Percentiles rank a stretch among this genome's conserved stretches.
These are phyloP conservation scores for Trapa bicornis DNA, from an alignment of 345 rosid species.

Conservation along the genomic window DNA sequence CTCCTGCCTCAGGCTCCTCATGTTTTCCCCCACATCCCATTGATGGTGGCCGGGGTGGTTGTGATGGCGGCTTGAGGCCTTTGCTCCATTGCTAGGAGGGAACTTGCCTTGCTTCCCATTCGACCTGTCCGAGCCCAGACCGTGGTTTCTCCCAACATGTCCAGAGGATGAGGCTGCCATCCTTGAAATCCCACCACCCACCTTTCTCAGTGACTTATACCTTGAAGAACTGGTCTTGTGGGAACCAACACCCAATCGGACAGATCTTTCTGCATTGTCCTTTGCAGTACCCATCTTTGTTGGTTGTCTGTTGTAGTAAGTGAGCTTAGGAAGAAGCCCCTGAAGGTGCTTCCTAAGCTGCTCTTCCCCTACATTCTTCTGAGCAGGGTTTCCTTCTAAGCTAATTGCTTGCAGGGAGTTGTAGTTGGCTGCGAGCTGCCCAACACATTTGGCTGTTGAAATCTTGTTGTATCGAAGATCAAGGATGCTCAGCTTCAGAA, in stretches of 20 bases:
- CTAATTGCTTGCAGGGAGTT: conserved; percentile 85
- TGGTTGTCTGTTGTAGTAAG: conserved; percentile 71
- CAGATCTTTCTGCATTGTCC: conserved; percentile 56
- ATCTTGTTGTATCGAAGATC: conserved; percentile 90
- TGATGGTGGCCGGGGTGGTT: conserved; percentile 29
- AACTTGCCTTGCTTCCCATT: conserved; percentile 31
- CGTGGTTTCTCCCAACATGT: conserved; percentile 31
- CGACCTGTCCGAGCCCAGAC: conserved; percentile 28
- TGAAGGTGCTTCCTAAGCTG: conserved; percentile 67
- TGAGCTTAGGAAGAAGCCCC: conserved; percentile 72
- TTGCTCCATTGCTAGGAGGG: conserved; percentile 34
- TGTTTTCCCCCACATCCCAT: conserved; percentile 32
- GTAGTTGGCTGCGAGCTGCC: conserved; percentile 96
- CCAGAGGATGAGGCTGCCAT: conserved; percentile 34
- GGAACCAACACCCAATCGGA: conserved; percentile 45
- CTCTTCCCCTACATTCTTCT: conserved; percentile 93
- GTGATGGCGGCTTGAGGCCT: conserved; percentile 2
- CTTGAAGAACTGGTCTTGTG: conserved; percentile 59
- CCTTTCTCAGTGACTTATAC: conserved; percentile 46
- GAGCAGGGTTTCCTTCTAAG: conserved; percentile 96
- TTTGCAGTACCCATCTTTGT: conserved; percentile 38
- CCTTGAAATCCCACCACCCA: conserved; percentile 32
- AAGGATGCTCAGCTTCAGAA: conserved; percentile 62
- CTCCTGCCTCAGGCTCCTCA: conserved; percentile 34
- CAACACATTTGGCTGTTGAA: conserved; percentile 70